Conservation (phyloP, 371 early-diverging fungal genomes). For the Rhizomucor pusillus region DNA sequence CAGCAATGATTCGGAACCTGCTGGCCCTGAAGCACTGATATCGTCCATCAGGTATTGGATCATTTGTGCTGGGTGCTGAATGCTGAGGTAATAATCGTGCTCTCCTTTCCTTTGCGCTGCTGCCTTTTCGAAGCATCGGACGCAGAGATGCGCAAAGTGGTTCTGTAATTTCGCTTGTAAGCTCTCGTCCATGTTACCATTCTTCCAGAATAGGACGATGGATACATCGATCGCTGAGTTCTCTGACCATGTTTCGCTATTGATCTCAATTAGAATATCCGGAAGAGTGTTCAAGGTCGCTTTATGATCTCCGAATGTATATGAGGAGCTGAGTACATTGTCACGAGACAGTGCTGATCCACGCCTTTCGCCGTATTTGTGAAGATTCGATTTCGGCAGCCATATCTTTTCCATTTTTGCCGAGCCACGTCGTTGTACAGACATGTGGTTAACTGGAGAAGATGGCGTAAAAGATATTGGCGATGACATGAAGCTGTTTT, state of each 20-base stretch:
- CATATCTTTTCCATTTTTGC: no score
- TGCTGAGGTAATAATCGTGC: constrained; percentile 6
- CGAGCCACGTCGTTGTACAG: background rate
- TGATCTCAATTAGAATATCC: constrained; percentile 11
- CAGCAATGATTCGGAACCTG: background rate
- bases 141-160: constrained; percentile 32
- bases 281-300: background rate
- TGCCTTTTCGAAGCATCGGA: constrained; percentile 22
- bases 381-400: no score
- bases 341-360: background rate
- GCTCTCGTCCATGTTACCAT: no score
- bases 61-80: constrained; percentile 26
- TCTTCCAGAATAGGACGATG: no score
- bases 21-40: background rate
- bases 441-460: background rate
- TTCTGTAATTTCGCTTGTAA: constrained; percentile 16
- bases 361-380: background rate
- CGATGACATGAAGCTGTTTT: constrained; percentile 26
- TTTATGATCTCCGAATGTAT: constrained; percentile 1
- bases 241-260: constrained; percentile 9
- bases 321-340: constrained; percentile 1
- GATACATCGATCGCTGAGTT: constrained; percentile 7
- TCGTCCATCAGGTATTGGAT: constrained; percentile 20
- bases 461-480: constrained; percentile 9
- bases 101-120: background rate